phyloP scores from a whole-genome alignment of 176 grass and related monocot species.

The Chrysopogon serrulatus region DNA sequence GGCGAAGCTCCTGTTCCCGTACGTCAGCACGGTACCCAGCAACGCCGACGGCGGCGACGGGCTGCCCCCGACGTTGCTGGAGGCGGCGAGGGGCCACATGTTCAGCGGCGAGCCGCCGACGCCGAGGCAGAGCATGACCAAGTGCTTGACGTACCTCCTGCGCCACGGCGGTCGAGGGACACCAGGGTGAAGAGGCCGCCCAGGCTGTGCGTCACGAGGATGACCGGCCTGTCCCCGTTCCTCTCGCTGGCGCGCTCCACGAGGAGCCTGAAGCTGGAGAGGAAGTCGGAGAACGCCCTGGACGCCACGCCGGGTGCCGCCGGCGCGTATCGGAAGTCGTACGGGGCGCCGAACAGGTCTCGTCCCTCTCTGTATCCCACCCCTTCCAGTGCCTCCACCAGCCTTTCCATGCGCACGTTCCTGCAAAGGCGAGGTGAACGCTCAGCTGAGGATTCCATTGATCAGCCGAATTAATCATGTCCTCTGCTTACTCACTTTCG shows the following conservation, averaged over 20 bases:
- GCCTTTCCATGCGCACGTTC: not conserved
- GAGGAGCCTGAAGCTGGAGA: not conserved
- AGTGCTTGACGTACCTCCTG: slow-evolving; percentile 8
- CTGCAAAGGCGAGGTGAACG: not conserved
- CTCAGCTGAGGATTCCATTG: not conserved
- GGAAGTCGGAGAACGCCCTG: not conserved
- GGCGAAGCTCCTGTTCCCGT: not conserved
- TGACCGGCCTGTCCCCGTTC: not conserved
- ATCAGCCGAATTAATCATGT: too few relatives aligned
- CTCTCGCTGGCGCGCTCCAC: not conserved
- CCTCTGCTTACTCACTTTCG: not conserved
- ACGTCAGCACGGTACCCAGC: not conserved
- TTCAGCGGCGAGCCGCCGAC: not conserved
- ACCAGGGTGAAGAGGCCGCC: not conserved
- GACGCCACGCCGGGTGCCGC: not conserved
- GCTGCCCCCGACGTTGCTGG: not conserved
- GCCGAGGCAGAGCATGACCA: not conserved
- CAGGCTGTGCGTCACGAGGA: not conserved
- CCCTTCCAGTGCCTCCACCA: not conserved
- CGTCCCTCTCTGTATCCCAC: not conserved
- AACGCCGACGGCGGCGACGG: not conserved
- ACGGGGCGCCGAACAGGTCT: not conserved
- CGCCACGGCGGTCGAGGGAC: slow-evolving; percentile 23
- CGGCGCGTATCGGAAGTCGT: slow-evolving; percentile 23
- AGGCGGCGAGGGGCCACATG: too few relatives aligned